Conservation (phyloP, 129 eudicot genomes). For the Logfia minima region DNA sequence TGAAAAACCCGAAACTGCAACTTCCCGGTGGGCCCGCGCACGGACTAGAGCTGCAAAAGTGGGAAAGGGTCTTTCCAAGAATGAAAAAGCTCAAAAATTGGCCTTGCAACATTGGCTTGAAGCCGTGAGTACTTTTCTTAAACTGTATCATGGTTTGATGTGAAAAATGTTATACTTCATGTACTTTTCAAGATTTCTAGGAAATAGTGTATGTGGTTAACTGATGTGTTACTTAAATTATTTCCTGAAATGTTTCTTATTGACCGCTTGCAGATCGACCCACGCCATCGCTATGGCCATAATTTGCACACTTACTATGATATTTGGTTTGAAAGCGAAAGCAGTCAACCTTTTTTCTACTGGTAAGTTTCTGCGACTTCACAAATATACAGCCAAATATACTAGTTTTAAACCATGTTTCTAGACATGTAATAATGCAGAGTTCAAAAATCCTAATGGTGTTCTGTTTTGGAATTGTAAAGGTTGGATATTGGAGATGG, state of each 20-base stretch:
- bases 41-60: constrained; percentile 91
- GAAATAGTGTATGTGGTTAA: neutral
- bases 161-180: neutral
- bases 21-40: constrained; percentile 85
- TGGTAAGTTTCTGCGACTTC: constrained; percentile 43
- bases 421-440: neutral
- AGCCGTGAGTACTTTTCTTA: constrained; percentile 63
- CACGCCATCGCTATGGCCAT: constrained; percentile 94
- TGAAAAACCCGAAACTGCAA: constrained; percentile 79
- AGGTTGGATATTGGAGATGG: constrained; percentile 99
- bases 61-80: constrained; percentile 84
- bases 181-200: neutral
- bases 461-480: constrained; percentile 21
- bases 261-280: constrained; percentile 64
- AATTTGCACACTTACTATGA: constrained; percentile 75
- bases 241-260: neutral
- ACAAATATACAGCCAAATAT: neutral
- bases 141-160: neutral
- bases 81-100: constrained; percentile 84
- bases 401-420: neutral
- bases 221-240: neutral
- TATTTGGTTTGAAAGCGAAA: constrained; percentile 73
- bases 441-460: neutral
- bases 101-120: constrained; percentile 97
- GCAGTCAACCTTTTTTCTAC: constrained; percentile 82